Percentiles rank a stretch among this genome's conserved stretches.
phyloP scores from a whole-genome alignment of 2,329 filamentous ascomycete genomes.

The Neofusicoccum kwambonambiense region DNA sequence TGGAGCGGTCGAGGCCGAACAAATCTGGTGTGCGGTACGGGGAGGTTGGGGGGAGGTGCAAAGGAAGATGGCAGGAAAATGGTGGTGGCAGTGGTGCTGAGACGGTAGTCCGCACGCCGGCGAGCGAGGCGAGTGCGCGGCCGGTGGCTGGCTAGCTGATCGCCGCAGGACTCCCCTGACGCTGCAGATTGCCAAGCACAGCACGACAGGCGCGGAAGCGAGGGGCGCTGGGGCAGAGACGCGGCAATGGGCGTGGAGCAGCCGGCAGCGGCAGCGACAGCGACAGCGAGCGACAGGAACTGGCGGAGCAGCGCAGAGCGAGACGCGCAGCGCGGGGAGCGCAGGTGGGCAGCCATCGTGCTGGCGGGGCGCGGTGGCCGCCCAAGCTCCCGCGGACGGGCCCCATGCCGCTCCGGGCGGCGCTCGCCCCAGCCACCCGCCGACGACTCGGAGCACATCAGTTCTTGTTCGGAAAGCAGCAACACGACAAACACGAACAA shows the following conservation, averaged over 20 bases:
- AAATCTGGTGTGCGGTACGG: not conserved
- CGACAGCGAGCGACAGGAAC: not conserved
- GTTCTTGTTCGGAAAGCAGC: too few relatives aligned
- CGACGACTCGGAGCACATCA: too few relatives aligned
- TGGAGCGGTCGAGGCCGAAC: slow-evolving; percentile 1
- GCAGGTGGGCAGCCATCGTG: too few relatives aligned
- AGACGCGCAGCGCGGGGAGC: not conserved
- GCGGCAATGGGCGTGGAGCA: not conserved
- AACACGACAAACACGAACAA: slow-evolving; percentile 1
- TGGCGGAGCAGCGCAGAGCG: not conserved
- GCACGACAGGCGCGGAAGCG: not conserved
- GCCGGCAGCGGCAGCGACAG: not conserved
- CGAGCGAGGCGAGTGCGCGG: not conserved
- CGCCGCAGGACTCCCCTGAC: not conserved
- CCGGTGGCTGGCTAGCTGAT: not conserved
- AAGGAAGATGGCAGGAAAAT: slow-evolving; percentile 5
- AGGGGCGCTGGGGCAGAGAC: not conserved
- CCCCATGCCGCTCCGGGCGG: too few relatives aligned
- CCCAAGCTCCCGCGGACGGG: too few relatives aligned
- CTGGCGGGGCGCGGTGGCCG: too few relatives aligned
- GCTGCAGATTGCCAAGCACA: not conserved
- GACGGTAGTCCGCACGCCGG: too few relatives aligned
- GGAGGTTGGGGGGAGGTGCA: not conserved
- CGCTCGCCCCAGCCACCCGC: not conserved
- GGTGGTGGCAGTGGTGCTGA: slow-evolving; percentile 2